phyloP scores from a whole-genome alignment of 1,284 basidiomycete species.

The Paramarasmius palmivorus region DNA sequence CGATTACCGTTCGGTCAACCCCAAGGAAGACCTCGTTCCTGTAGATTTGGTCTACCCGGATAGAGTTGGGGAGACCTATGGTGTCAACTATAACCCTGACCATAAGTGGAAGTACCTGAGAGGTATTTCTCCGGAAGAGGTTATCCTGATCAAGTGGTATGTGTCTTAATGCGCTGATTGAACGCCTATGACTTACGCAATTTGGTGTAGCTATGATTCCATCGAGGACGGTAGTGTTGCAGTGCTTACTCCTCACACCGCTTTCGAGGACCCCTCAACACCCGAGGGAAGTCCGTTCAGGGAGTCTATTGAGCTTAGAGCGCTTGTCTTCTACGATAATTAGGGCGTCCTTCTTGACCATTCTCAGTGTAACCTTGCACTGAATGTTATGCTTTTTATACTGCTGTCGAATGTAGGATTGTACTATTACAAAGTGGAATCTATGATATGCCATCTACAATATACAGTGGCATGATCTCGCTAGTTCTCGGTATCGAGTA shows the following conservation, averaged over 20 bases:
- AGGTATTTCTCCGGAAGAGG: not conserved
- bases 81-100: not conserved
- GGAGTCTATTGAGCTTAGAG: not conserved
- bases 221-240: not conserved
- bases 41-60: not conserved
- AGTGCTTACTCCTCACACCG: not conserved
- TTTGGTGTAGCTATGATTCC: not conserved
- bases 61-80: not conserved
- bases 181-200: not conserved
- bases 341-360: too few relatives aligned
- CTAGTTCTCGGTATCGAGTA: too few relatives aligned
- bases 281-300: not conserved
- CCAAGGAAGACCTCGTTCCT: not conserved
- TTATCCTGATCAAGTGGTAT: not conserved
- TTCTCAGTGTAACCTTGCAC: too few relatives aligned
- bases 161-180: not conserved
- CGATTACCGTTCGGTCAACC: not conserved
- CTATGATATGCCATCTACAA: too few relatives aligned
- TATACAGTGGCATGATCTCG: too few relatives aligned
- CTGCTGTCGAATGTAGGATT: too few relatives aligned
- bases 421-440: too few relatives aligned
- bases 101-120: slow-evolving; percentile 1
- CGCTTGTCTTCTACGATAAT: not conserved
- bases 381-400: too few relatives aligned
- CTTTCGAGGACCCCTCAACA: not conserved